Base-by-base conservation (phyloP, 2,329 filamentous ascomycete species). In the Paracamarosporium sp. region DNA sequence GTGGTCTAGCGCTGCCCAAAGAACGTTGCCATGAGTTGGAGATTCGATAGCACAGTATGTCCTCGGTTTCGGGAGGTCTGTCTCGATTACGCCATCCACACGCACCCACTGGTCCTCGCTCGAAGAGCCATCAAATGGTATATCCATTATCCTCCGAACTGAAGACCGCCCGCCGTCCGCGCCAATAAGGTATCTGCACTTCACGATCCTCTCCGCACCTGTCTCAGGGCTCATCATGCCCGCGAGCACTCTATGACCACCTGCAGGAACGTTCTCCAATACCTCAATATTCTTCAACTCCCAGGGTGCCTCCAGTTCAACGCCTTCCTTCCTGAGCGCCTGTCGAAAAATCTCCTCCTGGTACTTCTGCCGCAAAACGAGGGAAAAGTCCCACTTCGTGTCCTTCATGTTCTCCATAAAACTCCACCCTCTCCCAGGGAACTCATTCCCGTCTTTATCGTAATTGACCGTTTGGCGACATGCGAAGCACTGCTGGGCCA, bases 331-430 rank as follows among this genome's bases (percentile, higher is more conserved):
- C 47, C 57, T 70, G 67, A 79, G 47, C 56, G 76, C 72, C n/a
- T 71, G 69, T 40, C 83, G 76, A 50, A 85, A 81, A 40, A 86
- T 80, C 12, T 81, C 80, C 63, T 86, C 83, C 6, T 83, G 80
- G 64, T 83, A 85, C 65, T 82, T 85, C 69, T 86, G 83, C 15
- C 84, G 75, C 52, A 86, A 64, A 1, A 85, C 83, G n/a, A 85
- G 72, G 0, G 79, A 77, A 63, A 84, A 86, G 59, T 83, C 79
- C 71, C 81, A 85, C 25, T 74, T 72, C 1, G 83, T 83, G 55
- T 83, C 81, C 33, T 77, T 79, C 74, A 85, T 84, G 33, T 80
- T 75, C 62, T 84, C 80, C 79, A 86, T 82, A 57, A 85, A 84
- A 28, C 76, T 78, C 82, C 82, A 84, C 1, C 80, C 81, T 50